Conservation (phyloP, 148 eudicot genomes). For the Chenopodium formosanum region DNA sequence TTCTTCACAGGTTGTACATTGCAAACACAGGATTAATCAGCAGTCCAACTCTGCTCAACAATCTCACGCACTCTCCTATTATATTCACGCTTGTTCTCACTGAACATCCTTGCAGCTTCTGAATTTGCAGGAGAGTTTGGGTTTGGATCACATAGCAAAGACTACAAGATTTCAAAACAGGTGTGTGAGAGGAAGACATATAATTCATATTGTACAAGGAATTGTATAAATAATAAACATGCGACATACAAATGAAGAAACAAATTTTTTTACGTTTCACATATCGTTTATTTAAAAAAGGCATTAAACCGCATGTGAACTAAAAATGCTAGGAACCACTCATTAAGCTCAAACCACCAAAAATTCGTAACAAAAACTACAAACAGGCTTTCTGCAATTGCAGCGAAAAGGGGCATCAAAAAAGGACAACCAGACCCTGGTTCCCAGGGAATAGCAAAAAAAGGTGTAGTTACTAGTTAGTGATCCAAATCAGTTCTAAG, state of each 20-base stretch:
- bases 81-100: conserved; percentile 73
- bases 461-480: not conserved
- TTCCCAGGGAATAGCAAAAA: not conserved
- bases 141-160: conserved; percentile 67
- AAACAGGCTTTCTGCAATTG: too few species aligned
- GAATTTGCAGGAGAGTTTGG: conserved; percentile 82
- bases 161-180: conserved; percentile 28
- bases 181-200: not conserved
- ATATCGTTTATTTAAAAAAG: not conserved
- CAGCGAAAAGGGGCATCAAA: too few species aligned
- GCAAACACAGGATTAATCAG: conserved; percentile 32
- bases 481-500: not conserved
- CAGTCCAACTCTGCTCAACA: conserved; percentile 68
- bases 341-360: not conserved
- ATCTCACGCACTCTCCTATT: conserved; percentile 61
- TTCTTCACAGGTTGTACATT: conserved; percentile 13
- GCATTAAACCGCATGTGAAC: not conserved
- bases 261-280: too few species aligned
- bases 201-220: not conserved
- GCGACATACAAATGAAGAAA: not conserved
- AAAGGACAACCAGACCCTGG: too few species aligned
- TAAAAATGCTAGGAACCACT: not conserved
- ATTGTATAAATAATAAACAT: not conserved
- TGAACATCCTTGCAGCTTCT: conserved; percentile 73
- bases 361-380: not conserved